A percentile compares a stretch with the other conserved stretches of the same genome.
These are phyloP conservation scores for Amauroascus verrucosus DNA, from an alignment of 2,329 filamentous ascomycete species.

Conservation along the genomic window DNA sequence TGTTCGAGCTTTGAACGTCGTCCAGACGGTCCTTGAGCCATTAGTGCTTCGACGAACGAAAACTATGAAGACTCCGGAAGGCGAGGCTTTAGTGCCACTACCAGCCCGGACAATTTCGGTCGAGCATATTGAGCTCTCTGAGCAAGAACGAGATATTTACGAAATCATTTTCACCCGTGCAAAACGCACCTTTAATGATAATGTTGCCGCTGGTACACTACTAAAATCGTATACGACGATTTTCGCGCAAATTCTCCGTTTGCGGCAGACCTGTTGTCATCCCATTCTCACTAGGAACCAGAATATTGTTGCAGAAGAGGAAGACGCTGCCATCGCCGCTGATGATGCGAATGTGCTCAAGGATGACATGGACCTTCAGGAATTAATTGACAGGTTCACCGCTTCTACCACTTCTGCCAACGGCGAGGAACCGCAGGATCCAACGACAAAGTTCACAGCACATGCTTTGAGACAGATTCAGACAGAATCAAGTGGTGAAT, in stretches of 20 bases:
- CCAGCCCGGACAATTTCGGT: slow-evolving; percentile 75
- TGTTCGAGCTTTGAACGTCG: slow-evolving; percentile 83
- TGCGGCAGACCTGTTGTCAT: slow-evolving; percentile 91
- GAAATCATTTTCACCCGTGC: slow-evolving; percentile 77
- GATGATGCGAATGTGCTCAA: slow-evolving; percentile 72
- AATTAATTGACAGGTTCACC: slow-evolving; percentile 75
- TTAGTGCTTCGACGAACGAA: slow-evolving; percentile 93
- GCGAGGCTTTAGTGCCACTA: slow-evolving; percentile 67
- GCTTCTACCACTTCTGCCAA: slow-evolving; percentile 52
- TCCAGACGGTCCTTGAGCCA: slow-evolving; percentile 91
- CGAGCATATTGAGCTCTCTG: slow-evolving; percentile 74
- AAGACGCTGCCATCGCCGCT: slow-evolving; percentile 64
- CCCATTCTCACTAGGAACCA: slow-evolving; percentile 80
- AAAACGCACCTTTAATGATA: slow-evolving; percentile 73
- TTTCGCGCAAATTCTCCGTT: slow-evolving; percentile 86
- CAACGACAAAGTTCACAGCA: slow-evolving; percentile 66
- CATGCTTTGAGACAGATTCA: slow-evolving; percentile 86
- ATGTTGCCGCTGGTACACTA: slow-evolving; percentile 81
- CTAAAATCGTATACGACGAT: slow-evolving; percentile 96
- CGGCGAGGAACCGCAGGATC: slow-evolving; percentile 37
- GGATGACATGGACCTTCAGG: slow-evolving; percentile 91
- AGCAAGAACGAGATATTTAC: slow-evolving; percentile 81
- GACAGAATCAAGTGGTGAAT: slow-evolving; percentile 77
- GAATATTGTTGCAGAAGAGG: slow-evolving; percentile 74
- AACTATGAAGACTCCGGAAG: slow-evolving; percentile 92